Evolutionary conservation across 257 asterid species (phyloP), one percentile per base, ranked within the genome.

Genomic region (Misopates orontium): DNA sequence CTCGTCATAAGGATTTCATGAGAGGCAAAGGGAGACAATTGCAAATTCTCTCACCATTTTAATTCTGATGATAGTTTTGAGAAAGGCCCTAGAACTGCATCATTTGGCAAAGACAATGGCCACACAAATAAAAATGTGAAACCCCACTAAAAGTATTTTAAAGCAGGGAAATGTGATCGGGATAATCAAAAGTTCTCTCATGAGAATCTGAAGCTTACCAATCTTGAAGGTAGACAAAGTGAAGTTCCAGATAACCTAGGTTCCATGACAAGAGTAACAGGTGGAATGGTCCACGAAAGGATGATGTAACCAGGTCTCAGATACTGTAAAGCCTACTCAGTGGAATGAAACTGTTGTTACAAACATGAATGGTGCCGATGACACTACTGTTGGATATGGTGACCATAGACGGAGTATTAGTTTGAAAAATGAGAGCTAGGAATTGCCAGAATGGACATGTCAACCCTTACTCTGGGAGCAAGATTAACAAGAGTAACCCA

Each of bases 11-110:
- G 78, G 82, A 86, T 60, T 81, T 86, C 57, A 24, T 79, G 56
- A 86, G 73, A 77, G 95, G 95, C 39, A 84, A 61, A 86, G 95
- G 98, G 90, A 61, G 91, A 89, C 70, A 36, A 77, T 15, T 91
- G 98, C 85, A 77, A 82, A 82, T 91, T 80, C 78, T 84, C 95
- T 62, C 98, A 90, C 73, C 80, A 76, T 71, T 67, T 58, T 52
- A 77, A 77, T 70, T 68, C 87, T 47, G 77, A 78, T 70, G 85
- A 81, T 48, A 68, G 64, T 69, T 69, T 60, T 71, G 83, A 72
- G 66, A 76, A 64, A 66, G 74, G 79, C 41, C 54, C 55, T 67
- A 77, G 86, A 72, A 67, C 74, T 66, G 57, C 77, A 42, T 73
- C 84, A 62, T 76, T 68, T 64, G 83, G 68, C 25, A 79, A 72